phyloP scores from a whole-genome alignment of 106 monocot genomes.

The Amphibolis antarctica region DNA sequence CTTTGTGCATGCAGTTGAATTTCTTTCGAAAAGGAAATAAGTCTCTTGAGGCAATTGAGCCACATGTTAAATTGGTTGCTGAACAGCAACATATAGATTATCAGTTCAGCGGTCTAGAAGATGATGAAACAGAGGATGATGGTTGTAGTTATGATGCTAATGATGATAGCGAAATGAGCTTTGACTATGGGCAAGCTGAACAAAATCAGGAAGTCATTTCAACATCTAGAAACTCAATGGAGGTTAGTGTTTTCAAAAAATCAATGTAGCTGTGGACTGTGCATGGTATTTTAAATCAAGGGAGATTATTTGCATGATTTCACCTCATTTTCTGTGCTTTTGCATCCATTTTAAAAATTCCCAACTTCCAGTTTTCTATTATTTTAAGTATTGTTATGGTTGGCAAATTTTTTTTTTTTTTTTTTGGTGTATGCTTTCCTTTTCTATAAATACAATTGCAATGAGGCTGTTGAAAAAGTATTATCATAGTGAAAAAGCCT shows the following conservation, averaged over 20 bases:
- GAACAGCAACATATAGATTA: constrained; percentile 83
- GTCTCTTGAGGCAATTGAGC: constrained; percentile 67
- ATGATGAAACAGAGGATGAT: constrained; percentile 43
- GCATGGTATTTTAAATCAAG: no score
- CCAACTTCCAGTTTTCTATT: no score
- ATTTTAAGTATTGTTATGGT: no score
- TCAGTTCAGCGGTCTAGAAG: constrained; percentile 64
- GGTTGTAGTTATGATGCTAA: constrained; percentile 31
- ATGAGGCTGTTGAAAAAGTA: no score
- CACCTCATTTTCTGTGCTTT: no score
- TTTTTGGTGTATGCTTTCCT: no score
- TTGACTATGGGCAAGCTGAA: constrained; percentile 52
- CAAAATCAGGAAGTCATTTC: constrained; percentile 27
- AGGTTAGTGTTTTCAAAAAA: constrained; percentile 27
- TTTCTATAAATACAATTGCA: no score
- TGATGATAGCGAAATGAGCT: constrained; percentile 52
- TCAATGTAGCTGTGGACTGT: no score
- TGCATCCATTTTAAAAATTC: no score
- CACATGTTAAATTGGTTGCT: constrained; percentile 62
- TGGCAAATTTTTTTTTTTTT: no score
- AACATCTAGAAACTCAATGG: constrained; percentile 41
- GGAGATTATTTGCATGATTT: no score
- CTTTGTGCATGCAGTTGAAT: constrained; percentile 11
- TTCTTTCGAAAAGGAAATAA: constrained; percentile 80
- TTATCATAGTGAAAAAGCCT: no score